Evolutionary conservation across 2,329 filamentous ascomycete genomes (phyloP).

Genomic region (Cucurbitaria berberidis): DNA sequence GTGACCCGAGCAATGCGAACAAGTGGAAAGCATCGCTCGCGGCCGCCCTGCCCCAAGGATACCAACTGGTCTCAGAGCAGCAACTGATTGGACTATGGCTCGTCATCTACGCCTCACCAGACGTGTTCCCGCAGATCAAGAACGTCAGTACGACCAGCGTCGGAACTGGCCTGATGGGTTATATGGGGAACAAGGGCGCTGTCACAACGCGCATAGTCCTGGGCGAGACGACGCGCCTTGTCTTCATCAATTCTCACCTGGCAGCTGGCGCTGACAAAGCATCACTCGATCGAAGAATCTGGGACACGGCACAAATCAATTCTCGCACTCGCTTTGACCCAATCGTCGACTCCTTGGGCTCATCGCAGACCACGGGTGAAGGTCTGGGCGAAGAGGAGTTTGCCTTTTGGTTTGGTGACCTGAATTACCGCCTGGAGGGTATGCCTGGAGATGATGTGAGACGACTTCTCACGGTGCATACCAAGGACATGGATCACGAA

Average conservation of each 20-base stretch:
- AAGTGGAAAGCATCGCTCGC: constrained; percentile 83
- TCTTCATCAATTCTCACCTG: constrained; percentile 91
- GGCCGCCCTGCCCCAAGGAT: constrained; percentile 76
- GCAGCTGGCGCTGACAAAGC: constrained; percentile 82
- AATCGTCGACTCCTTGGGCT: constrained; percentile 68
- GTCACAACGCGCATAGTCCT: constrained; percentile 81
- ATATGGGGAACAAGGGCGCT: constrained; percentile 95
- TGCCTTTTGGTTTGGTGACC: constrained; percentile 93
- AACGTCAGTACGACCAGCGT: constrained; percentile 83
- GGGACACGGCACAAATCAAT: constrained; percentile 83
- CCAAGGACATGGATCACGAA: constrained; percentile 66
- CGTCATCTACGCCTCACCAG: constrained; percentile 82
- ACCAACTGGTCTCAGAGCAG: constrained; percentile 76
- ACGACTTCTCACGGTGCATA: constrained; percentile 80
- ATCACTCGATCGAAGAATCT: constrained; percentile 82
- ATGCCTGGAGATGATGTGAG: constrained; percentile 91
- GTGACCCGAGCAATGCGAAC: constrained; percentile 71
- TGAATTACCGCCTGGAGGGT: constrained; percentile 91
- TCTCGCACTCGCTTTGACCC: constrained; percentile 79
- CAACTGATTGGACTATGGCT: constrained; percentile 87
- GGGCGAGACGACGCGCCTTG: constrained; percentile 85
- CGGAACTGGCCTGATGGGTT: constrained; percentile 88
- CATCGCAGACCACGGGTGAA: constrained; percentile 64
- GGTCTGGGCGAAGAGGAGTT: constrained; percentile 90
- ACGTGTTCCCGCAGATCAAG: constrained; percentile 74